A percentile compares a stretch with the other conserved stretches of the same genome.
Evolutionary conservation across 257 asterid species (phyloP).

Genomic region (Nicotiana otophora): DNA sequence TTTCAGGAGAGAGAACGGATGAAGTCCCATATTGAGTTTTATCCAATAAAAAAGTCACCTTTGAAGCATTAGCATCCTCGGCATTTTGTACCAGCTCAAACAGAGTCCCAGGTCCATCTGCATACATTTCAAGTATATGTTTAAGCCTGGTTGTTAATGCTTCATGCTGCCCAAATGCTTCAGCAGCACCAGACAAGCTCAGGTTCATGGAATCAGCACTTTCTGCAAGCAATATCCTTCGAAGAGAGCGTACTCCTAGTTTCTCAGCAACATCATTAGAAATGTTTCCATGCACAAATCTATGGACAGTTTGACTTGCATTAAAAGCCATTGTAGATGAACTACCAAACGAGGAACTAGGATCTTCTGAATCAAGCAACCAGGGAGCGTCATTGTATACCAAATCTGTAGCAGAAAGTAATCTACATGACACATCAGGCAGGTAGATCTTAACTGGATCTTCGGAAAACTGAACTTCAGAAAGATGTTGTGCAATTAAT

Average conservation of each 20-base stretch:
- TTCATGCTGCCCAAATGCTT: constrained; percentile 99
- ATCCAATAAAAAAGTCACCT: constrained; percentile 80
- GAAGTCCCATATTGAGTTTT: constrained; percentile 87
- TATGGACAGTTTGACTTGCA: constrained; percentile 58
- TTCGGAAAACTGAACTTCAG: constrained; percentile 63
- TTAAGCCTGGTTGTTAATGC: constrained; percentile 90
- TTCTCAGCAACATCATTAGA: constrained; percentile 97
- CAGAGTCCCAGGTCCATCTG: constrained; percentile 91
- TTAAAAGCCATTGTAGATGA: constrained; percentile 40
- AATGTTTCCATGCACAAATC: constrained; percentile 78
- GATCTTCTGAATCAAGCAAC: constrained; percentile 73
- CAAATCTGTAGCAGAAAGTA: constrained; percentile 55
- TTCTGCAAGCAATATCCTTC: constrained; percentile 90
- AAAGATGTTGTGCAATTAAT: constrained; percentile 83
- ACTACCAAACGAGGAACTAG: constrained; percentile 48
- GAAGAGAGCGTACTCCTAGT: constrained; percentile 89
- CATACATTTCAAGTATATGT: constrained; percentile 98
- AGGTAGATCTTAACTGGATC: constrained; percentile 58
- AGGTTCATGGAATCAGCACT: constrained; percentile 95
- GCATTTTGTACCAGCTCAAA: constrained; percentile 97
- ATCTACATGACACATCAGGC: constrained; percentile 79
- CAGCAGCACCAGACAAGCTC: constrained; percentile 97
- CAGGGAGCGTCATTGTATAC: constrained; percentile 96
- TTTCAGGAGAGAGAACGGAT: constrained; percentile 94
- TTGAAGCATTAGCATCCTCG: constrained; percentile 94